phyloP scores from a whole-genome alignment of 305 asterid species.

The Fraxinus velutina region DNA sequence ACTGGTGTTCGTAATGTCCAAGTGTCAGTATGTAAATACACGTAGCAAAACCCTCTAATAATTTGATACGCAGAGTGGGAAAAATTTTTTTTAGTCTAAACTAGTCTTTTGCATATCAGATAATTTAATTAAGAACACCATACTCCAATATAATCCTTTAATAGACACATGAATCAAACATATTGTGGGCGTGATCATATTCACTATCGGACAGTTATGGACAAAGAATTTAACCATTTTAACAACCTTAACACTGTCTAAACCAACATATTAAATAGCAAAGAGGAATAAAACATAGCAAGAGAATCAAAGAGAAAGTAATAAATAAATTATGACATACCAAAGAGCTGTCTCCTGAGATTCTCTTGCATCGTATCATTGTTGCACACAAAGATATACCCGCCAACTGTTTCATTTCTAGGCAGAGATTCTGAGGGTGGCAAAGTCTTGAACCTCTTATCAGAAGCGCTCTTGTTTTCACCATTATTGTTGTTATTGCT shows the following conservation, averaged over 20 bases:
- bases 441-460: slow-evolving; percentile 90
- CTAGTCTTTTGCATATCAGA: neutral
- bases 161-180: neutral
- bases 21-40: no score
- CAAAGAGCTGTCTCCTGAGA: slow-evolving; percentile 90
- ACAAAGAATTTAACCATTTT: neutral
- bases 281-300: neutral
- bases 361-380: slow-evolving; percentile 97
- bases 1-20: no score
- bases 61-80: neutral
- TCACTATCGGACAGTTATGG: neutral
- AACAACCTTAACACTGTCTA: neutral
- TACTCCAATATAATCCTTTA: neutral
- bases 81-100: neutral
- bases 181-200: neutral
- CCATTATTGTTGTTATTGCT: slow-evolving; percentile 28
- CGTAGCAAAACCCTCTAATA: no score
- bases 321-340: slow-evolving; percentile 31
- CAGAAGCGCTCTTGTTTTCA: slow-evolving; percentile 49
- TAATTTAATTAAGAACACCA: neutral
- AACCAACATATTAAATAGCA: neutral
- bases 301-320: neutral
- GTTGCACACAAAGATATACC: slow-evolving; percentile 94
- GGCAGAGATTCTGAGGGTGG: slow-evolving; percentile 92
- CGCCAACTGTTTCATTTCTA: slow-evolving; percentile 90